Base-by-base conservation (phyloP, 768 basidiomycete genomes). In the Pleurotus pulmonarius region DNA sequence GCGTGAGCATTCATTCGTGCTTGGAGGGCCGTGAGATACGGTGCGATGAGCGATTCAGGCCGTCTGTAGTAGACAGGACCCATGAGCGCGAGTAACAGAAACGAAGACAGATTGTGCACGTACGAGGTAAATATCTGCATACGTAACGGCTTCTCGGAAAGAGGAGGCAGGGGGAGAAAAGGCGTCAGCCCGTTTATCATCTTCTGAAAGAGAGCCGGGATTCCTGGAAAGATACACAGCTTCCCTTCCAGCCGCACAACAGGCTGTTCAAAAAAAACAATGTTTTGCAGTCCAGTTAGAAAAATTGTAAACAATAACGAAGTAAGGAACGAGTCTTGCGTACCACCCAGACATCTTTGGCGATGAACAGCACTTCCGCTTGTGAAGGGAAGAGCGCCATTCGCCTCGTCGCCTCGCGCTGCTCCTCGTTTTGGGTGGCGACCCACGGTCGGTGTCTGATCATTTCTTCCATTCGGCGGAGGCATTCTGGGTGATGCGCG, bases 191-290 rank as follows among this genome's bases (percentile, higher is more conserved):
- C 83, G 54, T 85, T 80, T 37, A 97, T 72, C 78, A 98, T 87
- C 68, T 82, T 83, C 63, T 88, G 84, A 73, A 95, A 96, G 26
- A 96, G 77, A 3, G 76, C 71, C 0, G 95, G 95, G 45, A 97
- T 92, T 26, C 95, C 95, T 0, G 95, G 95, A 71, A 98, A 87
- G 24, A 98, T 76, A 70, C 92, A 96, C 13, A 97, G 77, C 72
- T 91, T 95, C 20, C 90, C 88, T 62, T 83, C 83, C 2, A 97
- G 75, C 15, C 93, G 80, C 0, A 96, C 86, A 11, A 97, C 91
- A 22, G 94, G 94, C 90, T 92, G 62, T 29, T 46, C 1, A 56
- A 51, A 6, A 59, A 56, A 29, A 46, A 37, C 29, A 46, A 47
- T 43, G 15, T 9, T 43, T 20, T 13, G 18, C 15, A 37, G 25